Evolutionary conservation across 2,329 filamentous ascomycete species (phyloP), one percentile per base, ranked within the genome.

Genomic region (Fusarium coffeatum): DNA sequence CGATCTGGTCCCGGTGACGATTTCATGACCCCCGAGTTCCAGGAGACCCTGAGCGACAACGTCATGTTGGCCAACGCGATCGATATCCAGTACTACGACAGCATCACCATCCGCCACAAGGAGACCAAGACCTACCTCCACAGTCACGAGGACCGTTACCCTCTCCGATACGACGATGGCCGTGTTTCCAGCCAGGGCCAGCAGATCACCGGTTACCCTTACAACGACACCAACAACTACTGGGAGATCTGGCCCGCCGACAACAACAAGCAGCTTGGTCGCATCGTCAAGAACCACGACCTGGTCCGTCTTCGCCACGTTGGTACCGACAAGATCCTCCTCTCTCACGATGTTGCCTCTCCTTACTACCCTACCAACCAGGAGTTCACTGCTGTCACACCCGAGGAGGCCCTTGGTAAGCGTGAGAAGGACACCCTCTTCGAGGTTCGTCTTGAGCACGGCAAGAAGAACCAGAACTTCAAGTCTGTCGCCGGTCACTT

Each of bases 21-120:
- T 77, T 99, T 99, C 83, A 99, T 99, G 96, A 94, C 92, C 6
- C 96, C 96, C 3, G 93, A 96, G 77, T 99, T 99, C 84, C 96
- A 99, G 83, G 94, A 97, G 83, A 98, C 96, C 3, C 85, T 99
- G 69, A 94, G 92, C 77, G 95, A 99, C 84, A 99, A 99, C 78
- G 83, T 92, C 66, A 96, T 99, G 93, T 88, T 93, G 65, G 89
- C 93, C 72, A 94, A 96, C 76, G 90, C 96, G 18, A 84, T 97
- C 57, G 90, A 90, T 47, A 93, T 99, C 71, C 86, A 98, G 74
- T 99, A 97, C 84, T 95, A 92, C 76, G 96, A 99, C 78, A 87
- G 85, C 56, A 93, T 99, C 75, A 92, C 91, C 46, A 88, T 99
- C 75, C 90, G 90, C 66, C 96, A 99, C 87, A 99, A 98, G 86